Evolutionary conservation across 345 rosid genomes (phyloP).

Genomic region (Corchorus olitorius): DNA sequence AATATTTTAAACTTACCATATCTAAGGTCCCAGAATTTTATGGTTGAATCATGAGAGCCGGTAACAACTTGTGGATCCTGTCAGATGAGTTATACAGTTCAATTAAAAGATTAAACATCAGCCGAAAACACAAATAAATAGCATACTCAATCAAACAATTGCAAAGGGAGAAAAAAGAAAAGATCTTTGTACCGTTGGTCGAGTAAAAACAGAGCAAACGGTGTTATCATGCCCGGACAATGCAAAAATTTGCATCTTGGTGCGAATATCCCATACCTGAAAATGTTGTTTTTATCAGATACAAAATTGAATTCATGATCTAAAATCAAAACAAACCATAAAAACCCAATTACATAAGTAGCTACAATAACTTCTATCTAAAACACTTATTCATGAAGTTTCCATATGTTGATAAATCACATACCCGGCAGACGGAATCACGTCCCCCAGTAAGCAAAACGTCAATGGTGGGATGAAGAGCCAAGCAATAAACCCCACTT

Average conservation of each 20-base stretch:
- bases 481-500: conserved; percentile 98
- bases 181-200: conserved; percentile 66
- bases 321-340: conserved; percentile 17
- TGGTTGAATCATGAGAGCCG: conserved; percentile 94
- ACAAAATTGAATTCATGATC: conserved; percentile 23
- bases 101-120: neutral
- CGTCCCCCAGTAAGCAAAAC: conserved; percentile 95
- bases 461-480: conserved; percentile 92
- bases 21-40: conserved; percentile 98
- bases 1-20: conserved; percentile 53
- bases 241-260: conserved; percentile 95
- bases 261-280: conserved; percentile 99
- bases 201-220: conserved; percentile 93
- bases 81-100: conserved; percentile 24
- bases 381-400: neutral
- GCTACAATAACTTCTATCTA: neutral
- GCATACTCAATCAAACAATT: neutral
- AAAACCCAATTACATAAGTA: neutral
- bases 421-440: conserved; percentile 98
- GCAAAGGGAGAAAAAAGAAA: neutral
- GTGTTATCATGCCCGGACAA: conserved; percentile 95
- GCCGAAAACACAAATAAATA: neutral
- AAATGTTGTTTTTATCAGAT: conserved; percentile 21
- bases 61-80: conserved; percentile 99
- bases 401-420: conserved; percentile 4